Base-by-base conservation (phyloP, 192 early-diverging fungal species). In the Coemansia aciculifera region DNA sequence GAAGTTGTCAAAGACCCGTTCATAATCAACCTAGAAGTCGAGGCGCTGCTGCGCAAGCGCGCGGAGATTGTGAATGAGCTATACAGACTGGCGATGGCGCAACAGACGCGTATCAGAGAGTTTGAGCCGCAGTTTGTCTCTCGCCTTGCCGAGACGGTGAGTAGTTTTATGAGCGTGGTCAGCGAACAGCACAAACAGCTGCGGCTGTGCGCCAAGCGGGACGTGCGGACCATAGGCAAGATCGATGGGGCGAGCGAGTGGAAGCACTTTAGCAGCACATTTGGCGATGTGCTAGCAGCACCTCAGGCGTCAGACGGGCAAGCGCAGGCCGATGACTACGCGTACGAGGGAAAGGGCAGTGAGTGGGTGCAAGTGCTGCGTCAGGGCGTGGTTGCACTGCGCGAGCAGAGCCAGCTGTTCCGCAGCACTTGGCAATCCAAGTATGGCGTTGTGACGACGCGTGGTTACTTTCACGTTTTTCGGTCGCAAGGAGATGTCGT, bases 401-500 rank as follows among this genome's bases (percentile, higher is more conserved):
- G 72, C 44, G 79, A 76, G 68, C 63, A 76, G 31, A 68, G 79
- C 4, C 74, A 74, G 6, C 32, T 81, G 67, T 81, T 81, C 34
- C 70, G 79, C 42, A 81, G 79, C 74, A 81, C 74, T 23, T 76
- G 79, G 74, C 79, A 81, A 68, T 71, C 67, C 59, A 81, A 76
- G 68, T 81, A 76, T 68, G 74, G 74, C 38, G 79, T 81, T 19
- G 74, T 81, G 61, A 81, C 79, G 6, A 61, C 74, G 19, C 74
- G 74, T 12, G 79, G 79, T 0, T 81, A 76, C 60, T 76, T 81
- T 38, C 79, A 81, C 44, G 79, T 81, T 6, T 81, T 81, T 57
- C 74, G 79, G 49, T 81, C 79, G 32, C 79, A 81, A 62, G 79
- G 79, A 54, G 79, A 81, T 57, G 79, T 81, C 31, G 71, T 66